Evolutionary conservation across 192 early-diverging fungal species (phyloP).

Genomic region (Podila verticillata): DNA sequence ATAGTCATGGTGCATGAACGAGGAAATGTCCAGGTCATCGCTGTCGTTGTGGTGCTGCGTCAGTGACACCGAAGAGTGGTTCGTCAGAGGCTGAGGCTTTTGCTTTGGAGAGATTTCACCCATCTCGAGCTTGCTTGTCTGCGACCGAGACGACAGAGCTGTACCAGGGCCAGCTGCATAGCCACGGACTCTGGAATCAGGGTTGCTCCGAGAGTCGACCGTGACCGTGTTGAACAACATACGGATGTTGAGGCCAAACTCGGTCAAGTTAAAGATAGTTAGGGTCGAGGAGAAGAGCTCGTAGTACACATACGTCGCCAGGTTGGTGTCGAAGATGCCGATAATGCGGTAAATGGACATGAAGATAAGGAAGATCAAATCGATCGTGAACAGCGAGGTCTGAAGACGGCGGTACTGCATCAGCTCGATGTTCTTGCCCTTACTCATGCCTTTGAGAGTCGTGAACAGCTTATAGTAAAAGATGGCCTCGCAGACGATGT

Average conservation of each 20-base stretch:
- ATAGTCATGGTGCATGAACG: constrained; percentile 7
- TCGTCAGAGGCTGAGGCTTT: background rate
- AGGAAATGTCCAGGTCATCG: background rate
- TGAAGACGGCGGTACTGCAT: constrained; percentile 44
- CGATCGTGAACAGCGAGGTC: constrained; percentile 47
- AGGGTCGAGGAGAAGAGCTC: constrained; percentile 49
- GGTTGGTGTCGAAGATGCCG: constrained; percentile 28
- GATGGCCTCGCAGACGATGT: constrained; percentile 47
- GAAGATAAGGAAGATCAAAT: constrained; percentile 35
- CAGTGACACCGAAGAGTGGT: background rate
- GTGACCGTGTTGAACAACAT: constrained; percentile 39
- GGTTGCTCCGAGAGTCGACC: background rate
- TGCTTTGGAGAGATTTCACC: background rate
- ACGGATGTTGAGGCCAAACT: constrained; percentile 50
- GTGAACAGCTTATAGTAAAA: constrained; percentile 45
- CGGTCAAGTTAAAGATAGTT: constrained; percentile 49
- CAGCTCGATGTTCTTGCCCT: constrained; percentile 17
- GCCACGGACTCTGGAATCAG: background rate
- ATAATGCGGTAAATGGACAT: constrained; percentile 50
- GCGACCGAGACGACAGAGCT: background rate
- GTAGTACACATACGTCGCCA: constrained; percentile 47
- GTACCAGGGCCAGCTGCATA: background rate
- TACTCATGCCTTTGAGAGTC: constrained; percentile 39
- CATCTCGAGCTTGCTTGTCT: background rate
- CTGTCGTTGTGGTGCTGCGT: background rate